Conservation (phyloP, 2,329 filamentous ascomycete species). For the Tympanopsis confertula region DNA sequence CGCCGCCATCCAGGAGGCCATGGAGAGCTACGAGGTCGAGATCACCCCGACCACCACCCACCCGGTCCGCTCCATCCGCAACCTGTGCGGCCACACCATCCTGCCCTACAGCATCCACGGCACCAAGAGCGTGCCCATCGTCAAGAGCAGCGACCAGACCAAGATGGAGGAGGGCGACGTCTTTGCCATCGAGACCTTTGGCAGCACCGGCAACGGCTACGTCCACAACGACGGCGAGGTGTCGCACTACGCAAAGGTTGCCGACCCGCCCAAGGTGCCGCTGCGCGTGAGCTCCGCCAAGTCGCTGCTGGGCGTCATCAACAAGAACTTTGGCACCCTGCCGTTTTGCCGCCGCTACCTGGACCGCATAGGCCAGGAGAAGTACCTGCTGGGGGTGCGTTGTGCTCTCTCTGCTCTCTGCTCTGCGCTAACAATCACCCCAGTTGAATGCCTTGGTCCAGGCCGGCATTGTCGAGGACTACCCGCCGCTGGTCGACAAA, state of each 20-base stretch:
- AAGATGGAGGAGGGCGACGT: slow-evolving; percentile 98
- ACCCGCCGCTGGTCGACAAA: slow-evolving; percentile 79
- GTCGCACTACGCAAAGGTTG: slow-evolving; percentile 73
- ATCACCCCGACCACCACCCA: slow-evolving; percentile 67
- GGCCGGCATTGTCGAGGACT: slow-evolving; percentile 76
- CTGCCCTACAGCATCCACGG: slow-evolving; percentile 83
- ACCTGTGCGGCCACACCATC: slow-evolving; percentile 84
- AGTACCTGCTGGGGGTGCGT: slow-evolving; percentile 78
- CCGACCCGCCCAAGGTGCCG: slow-evolving; percentile 64
- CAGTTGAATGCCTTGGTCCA: slow-evolving; percentile 78
- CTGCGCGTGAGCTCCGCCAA: slow-evolving; percentile 73
- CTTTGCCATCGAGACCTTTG: slow-evolving; percentile 93
- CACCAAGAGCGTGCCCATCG: slow-evolving; percentile 85
- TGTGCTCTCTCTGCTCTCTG: not conserved
- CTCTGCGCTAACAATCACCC: slow-evolving; percentile 12
- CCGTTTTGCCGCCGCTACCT: slow-evolving; percentile 86
- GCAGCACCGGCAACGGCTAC: slow-evolving; percentile 80
- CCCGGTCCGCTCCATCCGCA: slow-evolving; percentile 74
- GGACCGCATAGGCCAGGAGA: slow-evolving; percentile 85
- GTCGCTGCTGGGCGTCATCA: slow-evolving; percentile 75
- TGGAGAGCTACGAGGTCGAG: slow-evolving; percentile 88
- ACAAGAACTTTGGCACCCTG: slow-evolving; percentile 90
- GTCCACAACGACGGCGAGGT: slow-evolving; percentile 79
- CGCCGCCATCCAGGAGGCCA: slow-evolving; percentile 73
- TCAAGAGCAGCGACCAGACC: slow-evolving; percentile 75